These are phyloP conservation scores for Anastatica hierochuntica DNA, from an alignment of 345 rosid genomes.

Conservation along the genomic window DNA sequence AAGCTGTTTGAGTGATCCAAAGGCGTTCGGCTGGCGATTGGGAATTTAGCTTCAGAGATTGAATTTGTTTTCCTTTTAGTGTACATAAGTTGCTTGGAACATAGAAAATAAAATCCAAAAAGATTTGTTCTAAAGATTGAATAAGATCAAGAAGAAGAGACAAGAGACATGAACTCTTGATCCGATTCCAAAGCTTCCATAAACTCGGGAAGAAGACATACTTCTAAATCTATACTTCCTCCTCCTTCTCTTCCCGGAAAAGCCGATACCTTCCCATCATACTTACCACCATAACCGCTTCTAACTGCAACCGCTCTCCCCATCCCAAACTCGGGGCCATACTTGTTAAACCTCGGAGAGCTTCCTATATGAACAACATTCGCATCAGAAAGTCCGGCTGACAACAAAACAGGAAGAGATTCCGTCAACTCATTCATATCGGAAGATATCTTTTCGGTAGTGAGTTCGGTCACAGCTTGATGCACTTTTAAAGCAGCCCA, in stretches of 20 bases:
- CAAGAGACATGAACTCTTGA: conserved; percentile 35
- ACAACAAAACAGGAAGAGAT: conserved; percentile 16
- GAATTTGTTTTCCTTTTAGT: no score
- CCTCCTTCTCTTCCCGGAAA: conserved; percentile 66
- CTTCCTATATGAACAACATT: conserved; percentile 54
- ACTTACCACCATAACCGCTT: conserved; percentile 59
- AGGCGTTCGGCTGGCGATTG: no score
- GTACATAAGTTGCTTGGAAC: no score
- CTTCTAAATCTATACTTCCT: conserved; percentile 59
- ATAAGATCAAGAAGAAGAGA: conserved; percentile 23
- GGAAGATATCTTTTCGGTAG: conserved; percentile 19
- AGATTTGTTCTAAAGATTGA: no score
- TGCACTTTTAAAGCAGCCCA: conserved; percentile 62
- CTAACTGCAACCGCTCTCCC: conserved; percentile 61
- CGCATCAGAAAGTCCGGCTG: conserved; percentile 18
- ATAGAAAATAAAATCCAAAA: background rate
- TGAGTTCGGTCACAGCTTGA: conserved; percentile 36
- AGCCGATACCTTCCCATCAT: conserved; percentile 47
- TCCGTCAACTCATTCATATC: conserved; percentile 25
- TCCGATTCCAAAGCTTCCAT: conserved; percentile 62
- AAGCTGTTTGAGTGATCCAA: no score
- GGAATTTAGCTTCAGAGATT: no score
- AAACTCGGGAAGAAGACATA: conserved; percentile 40
- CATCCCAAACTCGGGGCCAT: conserved; percentile 62
- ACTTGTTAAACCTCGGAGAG: conserved; percentile 70